phyloP scores from a whole-genome alignment of 768 basidiomycete genomes.

The Lentinus tigrinus region DNA sequence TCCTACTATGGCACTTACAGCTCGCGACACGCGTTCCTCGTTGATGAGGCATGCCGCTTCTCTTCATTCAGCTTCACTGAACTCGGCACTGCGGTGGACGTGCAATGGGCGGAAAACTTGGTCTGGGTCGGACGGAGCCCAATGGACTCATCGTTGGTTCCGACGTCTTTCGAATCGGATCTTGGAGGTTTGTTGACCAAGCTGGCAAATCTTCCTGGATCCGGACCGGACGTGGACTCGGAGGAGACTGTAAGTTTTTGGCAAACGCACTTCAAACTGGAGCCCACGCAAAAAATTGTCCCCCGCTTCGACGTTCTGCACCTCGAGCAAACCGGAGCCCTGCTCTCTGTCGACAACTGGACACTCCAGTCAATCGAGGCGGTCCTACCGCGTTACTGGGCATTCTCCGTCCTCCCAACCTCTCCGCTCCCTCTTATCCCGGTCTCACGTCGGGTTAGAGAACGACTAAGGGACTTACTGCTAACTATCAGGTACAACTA shows the following conservation, averaged over 20 bases:
- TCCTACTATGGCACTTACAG: conserved; percentile 58
- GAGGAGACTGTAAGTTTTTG: no score
- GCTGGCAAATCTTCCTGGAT: no score
- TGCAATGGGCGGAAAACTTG: conserved; percentile 35
- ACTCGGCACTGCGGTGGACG: conserved; percentile 23
- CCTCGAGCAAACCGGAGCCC: conserved; percentile 39
- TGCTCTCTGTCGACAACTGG: conserved; percentile 39
- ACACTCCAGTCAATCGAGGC: conserved; percentile 39
- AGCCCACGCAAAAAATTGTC: neutral
- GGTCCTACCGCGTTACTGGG: conserved; percentile 68
- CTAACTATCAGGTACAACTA: conserved; percentile 64
- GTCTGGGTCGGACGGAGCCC: conserved; percentile 60
- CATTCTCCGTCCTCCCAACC: conserved; percentile 58
- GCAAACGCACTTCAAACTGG: no score
- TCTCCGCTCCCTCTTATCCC: conserved; percentile 48
- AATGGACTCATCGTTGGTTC: conserved; percentile 41
- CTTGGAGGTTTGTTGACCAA: no score
- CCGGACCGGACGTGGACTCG: no score
- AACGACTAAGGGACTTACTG: conserved; percentile 57
- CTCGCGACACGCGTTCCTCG: conserved; percentile 48
- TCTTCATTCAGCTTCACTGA: conserved; percentile 21
- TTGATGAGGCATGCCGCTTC: conserved; percentile 39
- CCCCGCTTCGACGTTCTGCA: conserved; percentile 33
- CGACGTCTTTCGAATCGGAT: conserved; percentile 20
- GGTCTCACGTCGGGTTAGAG: conserved; percentile 53